Percentiles rank a stretch among this genome's conserved stretches.
These are phyloP conservation scores for Starmerella sp. DNA, from an alignment of 805 yeast genomes.

Conservation along the genomic window DNA sequence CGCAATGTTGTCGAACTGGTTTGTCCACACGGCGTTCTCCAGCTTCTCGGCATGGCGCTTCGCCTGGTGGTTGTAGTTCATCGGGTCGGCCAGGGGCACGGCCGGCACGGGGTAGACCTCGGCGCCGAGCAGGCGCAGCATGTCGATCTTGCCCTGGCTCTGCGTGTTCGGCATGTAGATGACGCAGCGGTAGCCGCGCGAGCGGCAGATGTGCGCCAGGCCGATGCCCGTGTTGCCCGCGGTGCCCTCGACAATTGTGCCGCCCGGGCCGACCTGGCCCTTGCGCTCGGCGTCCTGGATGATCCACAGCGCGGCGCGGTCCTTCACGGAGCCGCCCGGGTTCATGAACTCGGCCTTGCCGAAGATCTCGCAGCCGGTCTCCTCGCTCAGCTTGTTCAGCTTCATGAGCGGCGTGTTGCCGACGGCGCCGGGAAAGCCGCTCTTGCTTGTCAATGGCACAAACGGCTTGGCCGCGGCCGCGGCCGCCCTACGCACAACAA, in stretches of 20 bases:
- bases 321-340: slow-evolving; percentile 90
- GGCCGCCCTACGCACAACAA: slow-evolving; percentile 10
- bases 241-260: slow-evolving; percentile 84
- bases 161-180: slow-evolving; percentile 90
- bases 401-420: slow-evolving; percentile 86
- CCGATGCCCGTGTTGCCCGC: slow-evolving; percentile 97
- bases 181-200: slow-evolving; percentile 73
- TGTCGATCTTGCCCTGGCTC: slow-evolving; percentile 66
- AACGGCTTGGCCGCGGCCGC: slow-evolving; percentile 32
- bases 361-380: slow-evolving; percentile 60
- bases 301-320: slow-evolving; percentile 73
- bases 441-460: slow-evolving; percentile 52
- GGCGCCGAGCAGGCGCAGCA: slow-evolving; percentile 66
- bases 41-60: slow-evolving; percentile 66
- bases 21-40: slow-evolving; percentile 82
- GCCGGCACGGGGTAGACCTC: slow-evolving; percentile 85
- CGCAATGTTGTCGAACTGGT: slow-evolving; percentile 81
- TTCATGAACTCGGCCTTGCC: slow-evolving; percentile 90
- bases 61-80: slow-evolving; percentile 81
- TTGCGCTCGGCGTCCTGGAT: slow-evolving; percentile 65
- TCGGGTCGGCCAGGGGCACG: slow-evolving; percentile 68
- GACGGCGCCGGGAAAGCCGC: slow-evolving; percentile 70
- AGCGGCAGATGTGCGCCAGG: slow-evolving; percentile 62
- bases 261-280: slow-evolving; percentile 54
- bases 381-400: slow-evolving; percentile 44